These are phyloP conservation scores for Saccharomyces hybrid DNA, from an alignment of 1,139 yeast species.

Conservation along the genomic window DNA sequence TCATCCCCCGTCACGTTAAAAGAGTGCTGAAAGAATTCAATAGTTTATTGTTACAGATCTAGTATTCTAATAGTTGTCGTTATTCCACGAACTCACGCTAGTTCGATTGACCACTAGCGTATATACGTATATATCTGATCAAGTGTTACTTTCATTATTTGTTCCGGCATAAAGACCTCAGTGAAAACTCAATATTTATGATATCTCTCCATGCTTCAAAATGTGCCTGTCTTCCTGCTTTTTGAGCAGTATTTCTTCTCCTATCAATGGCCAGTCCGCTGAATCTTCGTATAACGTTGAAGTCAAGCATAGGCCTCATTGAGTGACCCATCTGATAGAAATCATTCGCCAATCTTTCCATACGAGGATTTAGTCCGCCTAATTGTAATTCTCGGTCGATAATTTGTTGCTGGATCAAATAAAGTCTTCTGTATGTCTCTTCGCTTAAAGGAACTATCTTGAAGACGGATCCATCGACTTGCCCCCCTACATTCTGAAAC, in stretches of 20 bases:
- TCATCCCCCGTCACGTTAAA: not conserved
- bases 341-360: conserved; percentile 53
- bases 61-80: not conserved
- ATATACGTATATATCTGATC: not conserved
- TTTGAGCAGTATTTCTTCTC: conserved; percentile 45
- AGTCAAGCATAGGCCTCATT: conserved; percentile 54
- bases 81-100: not conserved
- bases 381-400: conserved; percentile 54
- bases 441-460: conserved; percentile 73
- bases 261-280: conserved; percentile 50
- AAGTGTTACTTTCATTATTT: not conserved
- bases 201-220: conserved; percentile 64
- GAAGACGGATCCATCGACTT: conserved; percentile 72
- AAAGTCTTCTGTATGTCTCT: conserved; percentile 67
- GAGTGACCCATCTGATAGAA: conserved; percentile 22
- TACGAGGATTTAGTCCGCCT: conserved; percentile 76
- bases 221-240: conserved; percentile 50
- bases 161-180: conserved; percentile 24
- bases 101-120: not conserved
- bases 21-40: not conserved
- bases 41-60: not conserved
- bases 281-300: conserved; percentile 47
- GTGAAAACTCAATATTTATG: conserved; percentile 41
- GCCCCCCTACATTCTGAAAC: conserved; percentile 59
- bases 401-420: conserved; percentile 80